phyloP scores from a whole-genome alignment of 106 monocot genomes.

The Phalaenopsis equestris region DNA sequence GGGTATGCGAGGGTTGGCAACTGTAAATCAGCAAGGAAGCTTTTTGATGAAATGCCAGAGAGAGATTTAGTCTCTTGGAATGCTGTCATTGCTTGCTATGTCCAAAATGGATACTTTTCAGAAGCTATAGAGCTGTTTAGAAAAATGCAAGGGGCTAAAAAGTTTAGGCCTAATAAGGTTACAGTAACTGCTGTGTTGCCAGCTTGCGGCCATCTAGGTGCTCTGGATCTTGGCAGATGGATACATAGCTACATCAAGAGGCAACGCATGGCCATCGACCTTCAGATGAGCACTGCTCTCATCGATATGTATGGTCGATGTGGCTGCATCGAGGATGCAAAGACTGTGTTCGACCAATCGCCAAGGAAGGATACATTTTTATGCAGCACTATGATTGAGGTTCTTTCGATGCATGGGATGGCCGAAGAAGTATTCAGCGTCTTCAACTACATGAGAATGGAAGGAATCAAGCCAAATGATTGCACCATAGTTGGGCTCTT shows the following conservation, averaged over 20 bases:
- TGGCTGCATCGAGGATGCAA: constrained; percentile 36
- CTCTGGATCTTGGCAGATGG: constrained; percentile 36
- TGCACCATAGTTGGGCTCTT: constrained; percentile 51
- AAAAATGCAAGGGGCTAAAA: constrained; percentile 29
- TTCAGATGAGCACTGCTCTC: constrained; percentile 40
- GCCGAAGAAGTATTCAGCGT: constrained; percentile 37
- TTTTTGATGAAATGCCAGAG: constrained; percentile 65
- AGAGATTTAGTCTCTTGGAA: constrained; percentile 87
- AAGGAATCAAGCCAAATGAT: constrained; percentile 34
- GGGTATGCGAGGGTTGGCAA: constrained; percentile 44
- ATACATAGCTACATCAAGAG: constrained; percentile 18
- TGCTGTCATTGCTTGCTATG: constrained; percentile 68
- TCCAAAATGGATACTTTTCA: constrained; percentile 13
- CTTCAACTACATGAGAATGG: constrained; percentile 38
- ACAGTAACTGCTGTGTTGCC: constrained; percentile 49
- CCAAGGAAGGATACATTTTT: constrained; percentile 35
- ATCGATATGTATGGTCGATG: constrained; percentile 74
- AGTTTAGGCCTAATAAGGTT: constrained; percentile 55
- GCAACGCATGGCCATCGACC: constrained; percentile 11
- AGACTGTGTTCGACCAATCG: constrained; percentile 33
- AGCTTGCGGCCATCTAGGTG: constrained; percentile 40
- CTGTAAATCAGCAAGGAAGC: constrained; percentile 34
- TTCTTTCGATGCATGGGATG: constrained; percentile 55
- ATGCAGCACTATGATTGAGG: constrained; percentile 53
- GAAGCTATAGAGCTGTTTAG: constrained; percentile 57